A percentile compares a stretch with the other conserved stretches of the same genome.
Conservation (phyloP, 305 asterid genomes). For the Rubia peregrina region DNA sequence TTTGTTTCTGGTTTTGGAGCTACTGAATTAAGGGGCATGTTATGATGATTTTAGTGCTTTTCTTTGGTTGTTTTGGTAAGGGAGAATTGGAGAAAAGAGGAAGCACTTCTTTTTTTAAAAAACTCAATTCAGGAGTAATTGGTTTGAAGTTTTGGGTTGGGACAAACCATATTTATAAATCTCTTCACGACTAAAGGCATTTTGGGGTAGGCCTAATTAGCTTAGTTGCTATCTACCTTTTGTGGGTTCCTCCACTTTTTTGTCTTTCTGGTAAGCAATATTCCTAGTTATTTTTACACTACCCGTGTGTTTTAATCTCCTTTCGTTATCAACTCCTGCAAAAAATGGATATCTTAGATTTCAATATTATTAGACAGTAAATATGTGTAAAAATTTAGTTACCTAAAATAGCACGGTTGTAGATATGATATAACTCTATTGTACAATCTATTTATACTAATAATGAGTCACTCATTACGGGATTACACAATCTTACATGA, state of each 20-base stretch:
- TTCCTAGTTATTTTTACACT: no score
- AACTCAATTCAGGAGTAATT: constrained; percentile 28
- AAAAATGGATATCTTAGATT: no score
- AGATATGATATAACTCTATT: no score
- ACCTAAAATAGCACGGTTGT: no score
- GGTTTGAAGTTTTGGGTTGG: constrained; percentile 8
- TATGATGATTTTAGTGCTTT: constrained; percentile 19
- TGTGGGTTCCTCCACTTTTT: constrained; percentile 48
- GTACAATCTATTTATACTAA: no score
- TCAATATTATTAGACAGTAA: no score
- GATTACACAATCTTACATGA: no score
- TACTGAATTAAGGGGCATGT: constrained; percentile 66
- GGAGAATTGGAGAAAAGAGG: constrained; percentile 27
- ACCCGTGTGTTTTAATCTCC: no score
- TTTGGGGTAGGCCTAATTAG: constrained; percentile 35
- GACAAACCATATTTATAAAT: constrained; percentile 35
- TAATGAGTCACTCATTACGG: no score
- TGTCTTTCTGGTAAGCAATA: constrained; percentile 14
- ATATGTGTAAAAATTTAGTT: no score
- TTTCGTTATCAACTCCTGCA: no score
- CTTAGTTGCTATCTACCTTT: constrained; percentile 13
- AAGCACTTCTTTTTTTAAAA: constrained; percentile 34
- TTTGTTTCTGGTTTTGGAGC: constrained; percentile 55
- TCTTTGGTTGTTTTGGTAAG: constrained; percentile 21
- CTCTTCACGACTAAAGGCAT: constrained; percentile 19